Evolutionary conservation across 2,329 filamentous ascomycete genomes (phyloP), one percentile per base, ranked within the genome.

Genomic region (Rhynchosporium agropyri): DNA sequence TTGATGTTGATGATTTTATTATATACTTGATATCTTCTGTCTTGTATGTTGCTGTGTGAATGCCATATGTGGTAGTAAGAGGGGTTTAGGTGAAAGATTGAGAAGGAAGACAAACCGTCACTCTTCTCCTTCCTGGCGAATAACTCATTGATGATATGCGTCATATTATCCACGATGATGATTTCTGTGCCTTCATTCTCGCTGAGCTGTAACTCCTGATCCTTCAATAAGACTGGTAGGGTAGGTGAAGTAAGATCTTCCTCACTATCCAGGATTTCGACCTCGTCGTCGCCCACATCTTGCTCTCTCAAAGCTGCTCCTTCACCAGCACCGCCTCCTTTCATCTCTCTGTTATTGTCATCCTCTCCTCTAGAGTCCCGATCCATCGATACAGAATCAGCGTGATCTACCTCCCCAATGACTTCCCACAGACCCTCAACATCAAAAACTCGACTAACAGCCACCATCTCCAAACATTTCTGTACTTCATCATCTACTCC

Each of bases 351-450:
- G 20, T 13, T 13, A 38, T n/a, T 43, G 12, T 57, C 58, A 33
- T 53, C 42, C 28, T 49, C 10, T n/a, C 29, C 28, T 51, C 49
- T 38, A 38, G 12, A 2, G n/a, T 38, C 36, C 9, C 20, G 4
- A n/a, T 40, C 29, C 15, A 20, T 13, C 13, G 20, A 29, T n/a
- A 13, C 43, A 40, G 46, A 40, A 3, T 10, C 12, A 50, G 40
- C 40, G 33, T 45, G 15, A 56, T 64, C 31, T 42, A 85, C 67
- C 67, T 88, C 85, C 1, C 71, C 74, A 40, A 88, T 68, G 0
- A 83, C 83, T 70, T 87, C 83, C 78, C 78, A 81, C 20, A 88
- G 68, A 0, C 85, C 85, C 51, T 85, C 79, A 10, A 85, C 67
- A 63, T 86, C 84, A 67, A 88, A 88, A 0, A 87, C 79, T 29